Percentiles rank a stretch among this genome's conserved stretches.
Conservation (phyloP, 495 filamentous ascomycete genomes). For the Chaetomium cochliodes region DNA sequence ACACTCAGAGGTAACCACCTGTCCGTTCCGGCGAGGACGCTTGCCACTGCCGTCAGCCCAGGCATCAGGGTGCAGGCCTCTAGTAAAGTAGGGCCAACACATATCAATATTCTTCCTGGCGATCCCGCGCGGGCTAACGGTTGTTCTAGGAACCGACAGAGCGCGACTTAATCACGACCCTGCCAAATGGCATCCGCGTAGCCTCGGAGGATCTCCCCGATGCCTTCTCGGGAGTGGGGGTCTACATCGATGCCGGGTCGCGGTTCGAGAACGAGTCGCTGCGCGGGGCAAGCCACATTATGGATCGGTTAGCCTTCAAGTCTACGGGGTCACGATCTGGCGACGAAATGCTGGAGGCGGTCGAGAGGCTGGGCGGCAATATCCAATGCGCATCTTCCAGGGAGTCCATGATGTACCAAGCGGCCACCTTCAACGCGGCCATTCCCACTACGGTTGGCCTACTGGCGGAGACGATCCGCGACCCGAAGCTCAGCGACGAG, state of each 20-base stretch:
- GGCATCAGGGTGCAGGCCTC: slow-evolving; percentile 4
- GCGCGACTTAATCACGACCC: slow-evolving; percentile 81
- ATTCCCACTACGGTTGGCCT: slow-evolving; percentile 80
- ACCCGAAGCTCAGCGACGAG: slow-evolving; percentile 84
- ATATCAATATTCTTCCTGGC: background rate
- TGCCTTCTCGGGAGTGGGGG: slow-evolving; percentile 90
- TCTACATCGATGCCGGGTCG: slow-evolving; percentile 95
- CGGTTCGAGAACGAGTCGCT: slow-evolving; percentile 86
- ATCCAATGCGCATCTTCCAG: slow-evolving; percentile 94
- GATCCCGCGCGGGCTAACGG: slow-evolving; percentile 8
- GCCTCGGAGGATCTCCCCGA: slow-evolving; percentile 94
- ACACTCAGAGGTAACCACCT: background rate
- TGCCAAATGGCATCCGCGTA: slow-evolving; percentile 91
- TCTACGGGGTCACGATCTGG: slow-evolving; percentile 71
- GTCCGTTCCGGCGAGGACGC: slow-evolving; percentile 8
- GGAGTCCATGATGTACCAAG: slow-evolving; percentile 98
- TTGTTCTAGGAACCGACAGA: slow-evolving; percentile 74
- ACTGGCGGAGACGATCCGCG: slow-evolving; percentile 89
- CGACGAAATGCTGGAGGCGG: slow-evolving; percentile 81
- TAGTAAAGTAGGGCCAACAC: slow-evolving; percentile 13
- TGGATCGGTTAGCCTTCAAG: slow-evolving; percentile 95
- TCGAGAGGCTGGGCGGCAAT: slow-evolving; percentile 88
- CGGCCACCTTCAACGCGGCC: slow-evolving; percentile 93
- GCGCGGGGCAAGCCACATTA: slow-evolving; percentile 90
- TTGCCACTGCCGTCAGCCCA: slow-evolving; percentile 17